Evolutionary conservation across 257 asterid genomes (phyloP), one percentile per base, ranked within the genome.

Genomic region (Jacaranda copaia): DNA sequence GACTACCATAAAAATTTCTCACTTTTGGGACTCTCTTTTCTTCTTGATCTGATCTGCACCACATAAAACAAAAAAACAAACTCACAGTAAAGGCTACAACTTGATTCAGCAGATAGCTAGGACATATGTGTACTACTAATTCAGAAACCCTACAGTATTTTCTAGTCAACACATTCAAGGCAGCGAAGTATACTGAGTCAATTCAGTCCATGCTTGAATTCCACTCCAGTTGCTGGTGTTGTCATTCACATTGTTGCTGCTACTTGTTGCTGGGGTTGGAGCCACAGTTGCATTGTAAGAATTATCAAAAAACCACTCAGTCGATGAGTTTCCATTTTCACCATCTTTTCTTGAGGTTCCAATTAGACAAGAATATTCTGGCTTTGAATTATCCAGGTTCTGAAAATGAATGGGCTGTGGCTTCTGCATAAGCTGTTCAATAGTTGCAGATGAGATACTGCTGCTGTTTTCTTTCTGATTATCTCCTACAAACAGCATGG

Each of bases 381-480:
- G 36, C 58, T 76, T 76, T 45, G 84, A 76, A 43, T 73, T 81
- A 2, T 89, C 93, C 78, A 88, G 74, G 48, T 77, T 82, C 51
- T 87, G 88, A 52, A 89, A 87, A 69, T 81, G 67, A 72, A 89
- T 81, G n/a, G 94, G 84, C 69, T 89, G 91, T 16, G 86, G 92
- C 51, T 82, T 87, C 73, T 83, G 83, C 18, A 81, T 59, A n/a
- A 70, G 65, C 8, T 43, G 65, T 55, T 80, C 81, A 63, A 61
- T 25, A 43, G 58, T 70, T 40, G 58, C 60, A 67, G 85, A 60
- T 58, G 74, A 19, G 45, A 66, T 51, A 19, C 52, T 46, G 32
- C 52, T 53, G 58, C 10, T 71, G 73, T 8, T 81, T 36, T 80
- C 84, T 58, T 87, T 85, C 36, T 74, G 80, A 8, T 48, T n/a